phyloP scores from a whole-genome alignment of 2,329 filamentous ascomycete species.

The Dactylellina cionopaga region DNA sequence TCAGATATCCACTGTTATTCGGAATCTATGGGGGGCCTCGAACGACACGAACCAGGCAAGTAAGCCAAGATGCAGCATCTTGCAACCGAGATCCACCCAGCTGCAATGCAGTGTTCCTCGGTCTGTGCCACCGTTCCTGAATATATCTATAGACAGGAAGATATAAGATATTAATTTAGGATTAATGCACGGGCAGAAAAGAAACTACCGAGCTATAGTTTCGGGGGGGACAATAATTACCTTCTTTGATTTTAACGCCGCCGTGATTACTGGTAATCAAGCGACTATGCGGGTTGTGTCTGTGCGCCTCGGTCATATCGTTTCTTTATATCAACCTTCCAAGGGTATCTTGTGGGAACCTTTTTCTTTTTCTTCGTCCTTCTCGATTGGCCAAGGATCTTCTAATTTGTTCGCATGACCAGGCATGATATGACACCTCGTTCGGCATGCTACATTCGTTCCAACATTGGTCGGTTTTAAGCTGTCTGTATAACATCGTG shows the following conservation, averaged over 20 bases:
- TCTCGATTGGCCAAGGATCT: neutral
- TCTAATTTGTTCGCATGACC: slow-evolving; percentile 15
- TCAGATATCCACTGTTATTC: slow-evolving; percentile 28
- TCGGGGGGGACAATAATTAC: neutral
- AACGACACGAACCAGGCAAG: slow-evolving; percentile 15
- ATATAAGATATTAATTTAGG: slow-evolving; percentile 12
- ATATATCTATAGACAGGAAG: slow-evolving; percentile 9
- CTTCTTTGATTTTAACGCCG: neutral
- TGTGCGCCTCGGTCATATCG: slow-evolving; percentile 20
- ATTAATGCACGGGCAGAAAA: too few relatives aligned
- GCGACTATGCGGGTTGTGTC: slow-evolving; percentile 39
- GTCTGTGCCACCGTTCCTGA: slow-evolving; percentile 27
- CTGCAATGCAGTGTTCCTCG: slow-evolving; percentile 24
- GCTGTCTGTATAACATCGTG: slow-evolving; percentile 17
- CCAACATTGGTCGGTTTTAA: slow-evolving; percentile 6
- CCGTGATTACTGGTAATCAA: slow-evolving; percentile 20
- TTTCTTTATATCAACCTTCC: slow-evolving; percentile 5
- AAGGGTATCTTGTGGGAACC: neutral
- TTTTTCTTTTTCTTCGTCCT: neutral
- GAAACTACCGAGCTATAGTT: slow-evolving; percentile 12
- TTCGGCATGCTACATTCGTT: slow-evolving; percentile 3
- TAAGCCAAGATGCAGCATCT: slow-evolving; percentile 16
- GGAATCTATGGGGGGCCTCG: slow-evolving; percentile 18
- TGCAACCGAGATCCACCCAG: slow-evolving; percentile 17
- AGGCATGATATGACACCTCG: slow-evolving; percentile 8